Conservation (phyloP, 2,329 filamentous ascomycete genomes). For the Phialophora chinensis region DNA sequence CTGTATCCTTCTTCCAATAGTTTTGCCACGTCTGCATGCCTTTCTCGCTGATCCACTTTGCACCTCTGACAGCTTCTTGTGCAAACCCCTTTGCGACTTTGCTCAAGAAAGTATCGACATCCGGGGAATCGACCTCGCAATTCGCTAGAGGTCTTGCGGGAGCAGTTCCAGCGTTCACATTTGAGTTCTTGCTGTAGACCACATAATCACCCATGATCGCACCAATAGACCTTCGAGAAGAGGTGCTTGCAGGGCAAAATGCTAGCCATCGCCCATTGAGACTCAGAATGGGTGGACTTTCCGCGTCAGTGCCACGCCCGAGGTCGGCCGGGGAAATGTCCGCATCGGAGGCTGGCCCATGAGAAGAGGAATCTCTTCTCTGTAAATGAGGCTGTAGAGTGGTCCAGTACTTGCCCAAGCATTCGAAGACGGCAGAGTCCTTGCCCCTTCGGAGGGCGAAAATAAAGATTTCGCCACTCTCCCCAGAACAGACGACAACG, state of each 20-base stretch:
- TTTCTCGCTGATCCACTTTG: constrained; percentile 57
- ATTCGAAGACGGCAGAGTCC: constrained; percentile 57
- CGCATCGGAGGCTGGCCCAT: constrained; percentile 53
- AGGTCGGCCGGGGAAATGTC: constrained; percentile 51
- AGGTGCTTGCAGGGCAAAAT: constrained; percentile 50
- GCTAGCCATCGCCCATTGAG: constrained; percentile 56
- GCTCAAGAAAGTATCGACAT: constrained; percentile 55
- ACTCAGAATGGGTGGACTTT: constrained; percentile 50
- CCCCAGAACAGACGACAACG: constrained; percentile 76
- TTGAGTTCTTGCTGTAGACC: constrained; percentile 46
- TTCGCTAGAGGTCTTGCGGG: constrained; percentile 51
- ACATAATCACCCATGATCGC: constrained; percentile 49
- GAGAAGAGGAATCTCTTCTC: constrained; percentile 52
- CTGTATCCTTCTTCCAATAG: constrained; percentile 55
- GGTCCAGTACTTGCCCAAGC: constrained; percentile 92
- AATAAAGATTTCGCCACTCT: constrained; percentile 85
- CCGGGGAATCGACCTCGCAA: constrained; percentile 54
- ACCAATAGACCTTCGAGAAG: constrained; percentile 48
- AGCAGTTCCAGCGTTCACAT: constrained; percentile 51
- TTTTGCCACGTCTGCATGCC: constrained; percentile 57
- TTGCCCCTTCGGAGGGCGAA: constrained; percentile 57
- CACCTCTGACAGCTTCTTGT: constrained; percentile 56
- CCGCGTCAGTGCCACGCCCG: constrained; percentile 41
- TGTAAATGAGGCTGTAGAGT: constrained; percentile 66
- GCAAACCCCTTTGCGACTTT: constrained; percentile 57